phyloP scores from a whole-genome alignment of 2,329 filamentous ascomycete species.

The Epichloe baconii region DNA sequence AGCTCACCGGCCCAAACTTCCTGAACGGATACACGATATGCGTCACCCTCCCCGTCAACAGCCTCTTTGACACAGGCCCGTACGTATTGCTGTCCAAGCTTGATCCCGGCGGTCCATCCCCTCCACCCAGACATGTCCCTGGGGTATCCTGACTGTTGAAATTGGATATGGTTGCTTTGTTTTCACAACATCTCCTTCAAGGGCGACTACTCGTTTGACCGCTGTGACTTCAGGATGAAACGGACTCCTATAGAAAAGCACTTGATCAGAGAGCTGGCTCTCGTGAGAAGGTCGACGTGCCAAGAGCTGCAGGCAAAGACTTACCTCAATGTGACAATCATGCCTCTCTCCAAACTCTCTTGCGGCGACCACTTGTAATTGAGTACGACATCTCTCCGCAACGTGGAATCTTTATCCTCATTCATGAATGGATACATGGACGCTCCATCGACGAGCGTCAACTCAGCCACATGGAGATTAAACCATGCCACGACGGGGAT shows the following conservation, averaged over 20 bases:
- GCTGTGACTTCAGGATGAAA: constrained; percentile 53
- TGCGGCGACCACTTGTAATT: constrained; percentile 46
- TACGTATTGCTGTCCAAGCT: constrained; percentile 82
- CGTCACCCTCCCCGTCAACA: constrained; percentile 64
- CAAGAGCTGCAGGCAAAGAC: neutral
- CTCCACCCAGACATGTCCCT: constrained; percentile 88
- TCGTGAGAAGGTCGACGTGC: neutral
- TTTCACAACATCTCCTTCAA: constrained; percentile 66
- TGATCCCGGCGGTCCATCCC: constrained; percentile 60
- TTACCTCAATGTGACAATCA: constrained; percentile 60
- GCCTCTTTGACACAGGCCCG: constrained; percentile 63
- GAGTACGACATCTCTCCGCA: constrained; percentile 40
- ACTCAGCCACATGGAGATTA: constrained; percentile 45
- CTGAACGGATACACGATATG: constrained; percentile 58
- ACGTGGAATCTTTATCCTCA: constrained; percentile 45
- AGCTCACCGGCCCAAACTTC: constrained; percentile 43
- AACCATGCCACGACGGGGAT: constrained; percentile 49
- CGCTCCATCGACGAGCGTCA: constrained; percentile 43
- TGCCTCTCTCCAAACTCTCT: constrained; percentile 50
- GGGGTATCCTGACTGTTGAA: constrained; percentile 51
- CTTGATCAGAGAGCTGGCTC: neutral
- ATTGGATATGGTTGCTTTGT: constrained; percentile 49
- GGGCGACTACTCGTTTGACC: constrained; percentile 71
- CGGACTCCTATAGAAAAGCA: constrained; percentile 45
- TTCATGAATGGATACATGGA: constrained; percentile 76